Evolutionary conservation across 2,329 filamentous ascomycete species (phyloP).

Genomic region (Trichoderma polysporum): DNA sequence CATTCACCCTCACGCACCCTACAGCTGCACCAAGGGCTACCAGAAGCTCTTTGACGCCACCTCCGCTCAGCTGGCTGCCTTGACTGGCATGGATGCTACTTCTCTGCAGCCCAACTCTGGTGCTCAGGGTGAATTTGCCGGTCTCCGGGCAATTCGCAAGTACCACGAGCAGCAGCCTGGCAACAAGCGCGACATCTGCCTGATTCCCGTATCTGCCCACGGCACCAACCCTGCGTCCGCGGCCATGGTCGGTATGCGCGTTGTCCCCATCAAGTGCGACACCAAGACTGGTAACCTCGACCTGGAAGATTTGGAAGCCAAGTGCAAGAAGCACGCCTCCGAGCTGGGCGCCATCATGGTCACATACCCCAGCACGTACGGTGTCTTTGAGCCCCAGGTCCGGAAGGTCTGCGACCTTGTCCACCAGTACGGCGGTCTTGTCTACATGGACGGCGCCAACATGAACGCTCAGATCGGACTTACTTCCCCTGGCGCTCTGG

Average conservation of each 20-base stretch:
- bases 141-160: constrained; percentile 82
- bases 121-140: constrained; percentile 92
- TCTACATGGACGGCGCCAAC: constrained; percentile 98
- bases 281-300: constrained; percentile 85
- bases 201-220: constrained; percentile 93
- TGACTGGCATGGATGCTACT: constrained; percentile 87
- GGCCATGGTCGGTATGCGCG: constrained; percentile 93
- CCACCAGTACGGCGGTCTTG: constrained; percentile 83
- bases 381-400: constrained; percentile 88
- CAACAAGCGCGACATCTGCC: constrained; percentile 81
- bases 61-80: constrained; percentile 71
- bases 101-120: constrained; percentile 95
- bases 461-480: constrained; percentile 98
- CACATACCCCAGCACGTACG: constrained; percentile 93
- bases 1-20: constrained; percentile 77
- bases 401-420: constrained; percentile 84
- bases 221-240: constrained; percentile 95
- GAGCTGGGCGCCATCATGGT: constrained; percentile 93
- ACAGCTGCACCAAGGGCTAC: constrained; percentile 66
- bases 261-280: constrained; percentile 90
- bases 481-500: constrained; percentile 91
- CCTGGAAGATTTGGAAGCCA: constrained; percentile 77
- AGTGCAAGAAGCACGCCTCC: constrained; percentile 83
- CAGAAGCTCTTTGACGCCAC: constrained; percentile 67
- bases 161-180: constrained; percentile 69